These are phyloP conservation scores for Phanerochaete carnosa DNA, from an alignment of 768 basidiomycete species.

Conservation along the genomic window DNA sequence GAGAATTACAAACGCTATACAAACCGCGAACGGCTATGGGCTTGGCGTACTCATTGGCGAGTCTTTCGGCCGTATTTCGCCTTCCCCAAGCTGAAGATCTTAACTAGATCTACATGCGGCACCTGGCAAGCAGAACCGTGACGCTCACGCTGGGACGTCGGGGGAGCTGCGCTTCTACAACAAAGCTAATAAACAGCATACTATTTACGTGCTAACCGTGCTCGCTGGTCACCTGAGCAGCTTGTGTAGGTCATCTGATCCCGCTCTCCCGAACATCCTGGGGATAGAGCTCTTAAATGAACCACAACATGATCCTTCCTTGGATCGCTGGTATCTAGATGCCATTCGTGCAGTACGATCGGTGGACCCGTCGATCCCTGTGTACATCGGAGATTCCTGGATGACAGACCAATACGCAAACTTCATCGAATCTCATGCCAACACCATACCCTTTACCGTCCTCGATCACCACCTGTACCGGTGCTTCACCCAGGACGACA, in stretches of 20 bases:
- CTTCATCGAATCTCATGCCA: slow-evolving; percentile 37
- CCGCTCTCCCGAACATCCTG: slow-evolving; percentile 42
- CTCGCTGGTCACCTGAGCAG: slow-evolving; percentile 37
- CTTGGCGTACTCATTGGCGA: slow-evolving; percentile 75
- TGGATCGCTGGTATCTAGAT: slow-evolving; percentile 62
- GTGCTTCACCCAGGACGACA: slow-evolving; percentile 68
- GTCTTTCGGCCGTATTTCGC: slow-evolving; percentile 10
- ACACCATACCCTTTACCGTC: slow-evolving; percentile 39
- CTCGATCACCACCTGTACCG: slow-evolving; percentile 85
- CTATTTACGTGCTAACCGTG: slow-evolving; percentile 44
- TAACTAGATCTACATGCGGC: slow-evolving; percentile 66
- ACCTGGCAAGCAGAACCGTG: slow-evolving; percentile 71
- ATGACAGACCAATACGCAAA: slow-evolving; percentile 58
- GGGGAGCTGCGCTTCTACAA: slow-evolving; percentile 46
- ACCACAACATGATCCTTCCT: slow-evolving; percentile 43
- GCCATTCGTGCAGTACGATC: slow-evolving; percentile 51
- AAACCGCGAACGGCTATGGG: slow-evolving; percentile 49
- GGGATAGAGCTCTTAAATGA: slow-evolving; percentile 63
- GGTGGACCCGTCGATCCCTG: slow-evolving; percentile 53
- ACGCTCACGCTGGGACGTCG: slow-evolving; percentile 61
- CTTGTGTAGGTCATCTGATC: slow-evolving; percentile 31
- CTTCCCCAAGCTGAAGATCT: slow-evolving; percentile 11
- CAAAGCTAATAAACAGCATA: slow-evolving; percentile 42
- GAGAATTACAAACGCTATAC: slow-evolving; percentile 56
- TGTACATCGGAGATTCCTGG: slow-evolving; percentile 81